Evolutionary conservation across 495 filamentous ascomycete genomes (phyloP), one percentile per base, ranked within the genome.

Genomic region (Schizothecium vesticola): DNA sequence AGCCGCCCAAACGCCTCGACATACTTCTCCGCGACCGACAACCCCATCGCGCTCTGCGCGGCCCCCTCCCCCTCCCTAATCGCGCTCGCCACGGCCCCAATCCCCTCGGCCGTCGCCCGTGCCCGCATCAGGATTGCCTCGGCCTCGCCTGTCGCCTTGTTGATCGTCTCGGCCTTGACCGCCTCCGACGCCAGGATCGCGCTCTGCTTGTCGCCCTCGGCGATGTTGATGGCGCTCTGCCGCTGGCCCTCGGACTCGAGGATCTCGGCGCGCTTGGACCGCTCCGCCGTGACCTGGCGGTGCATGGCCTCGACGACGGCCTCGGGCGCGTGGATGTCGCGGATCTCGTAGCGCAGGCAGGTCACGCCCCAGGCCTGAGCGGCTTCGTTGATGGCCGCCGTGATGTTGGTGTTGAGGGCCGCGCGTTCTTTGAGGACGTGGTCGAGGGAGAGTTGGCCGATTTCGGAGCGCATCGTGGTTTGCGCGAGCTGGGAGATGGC

Each of bases 381-480:
- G 0, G 95, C 96, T 75, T 98, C 95, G 81, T 99, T 99, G 85
- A 99, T 97, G 21, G 96, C 96, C 65, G 91, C 87, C 19, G 95
- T 99, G 77, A 99, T 99, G 80, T 99, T 98, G 71, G 86, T 92
- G 82, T 99, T 99, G 66, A 99, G 90, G 3, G 90, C 91, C 2
- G 94, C 90, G 63, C 95, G 92, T 84, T 99, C 95, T 75, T 97
- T 97, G 24, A 99, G 85, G 55, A 99, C 95, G 81, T 98, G 94
- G 80, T 99, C 95, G 72, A 99, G 90, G 0, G 94, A 92, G 21
- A 99, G 86, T 73, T 97, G 93, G 69, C 95, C 95, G 76, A 99
- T 99, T 78, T 99, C 95, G 66, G 90, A 93, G 68, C 95, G 93
- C 95, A 99, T 99, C 0, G 95, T 99, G 3, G 95, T 99, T 79